Percentiles rank a stretch among this genome's conserved stretches.
Conservation (phyloP, 2,329 filamentous ascomycete species). For the Colletotrichum tofieldiae region DNA sequence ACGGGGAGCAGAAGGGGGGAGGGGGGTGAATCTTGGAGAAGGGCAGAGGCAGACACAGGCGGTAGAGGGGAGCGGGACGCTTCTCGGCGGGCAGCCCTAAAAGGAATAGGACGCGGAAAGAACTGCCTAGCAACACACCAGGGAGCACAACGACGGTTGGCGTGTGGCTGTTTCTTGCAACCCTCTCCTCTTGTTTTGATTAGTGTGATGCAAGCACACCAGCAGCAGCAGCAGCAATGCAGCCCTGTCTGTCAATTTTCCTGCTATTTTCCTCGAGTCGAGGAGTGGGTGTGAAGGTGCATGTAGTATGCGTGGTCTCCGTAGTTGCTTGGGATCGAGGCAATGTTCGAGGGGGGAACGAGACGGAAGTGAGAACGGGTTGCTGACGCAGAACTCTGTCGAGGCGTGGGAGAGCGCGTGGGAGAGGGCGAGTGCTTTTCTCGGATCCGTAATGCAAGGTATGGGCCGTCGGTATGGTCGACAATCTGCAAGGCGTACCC, state of each 20-base stretch:
- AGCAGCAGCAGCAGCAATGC: slow-evolving; percentile 25
- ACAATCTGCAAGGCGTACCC: background rate
- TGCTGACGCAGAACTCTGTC: background rate
- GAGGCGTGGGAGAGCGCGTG: background rate
- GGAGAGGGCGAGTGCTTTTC: background rate
- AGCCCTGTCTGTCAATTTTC: slow-evolving; percentile 37
- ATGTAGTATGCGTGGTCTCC: background rate
- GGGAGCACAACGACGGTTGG: slow-evolving; percentile 26
- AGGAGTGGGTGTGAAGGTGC: background rate
- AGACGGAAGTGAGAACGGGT: background rate
- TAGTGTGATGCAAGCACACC: slow-evolving; percentile 33
- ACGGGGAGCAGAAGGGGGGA: background rate
- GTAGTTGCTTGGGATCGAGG: slow-evolving; percentile 23
- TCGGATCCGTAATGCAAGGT: background rate
- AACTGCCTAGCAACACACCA: slow-evolving; percentile 35
- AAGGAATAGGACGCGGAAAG: slow-evolving; percentile 37
- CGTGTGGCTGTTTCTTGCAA: slow-evolving; percentile 29
- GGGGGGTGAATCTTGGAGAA: slow-evolving; percentile 12
- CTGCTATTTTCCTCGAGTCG: background rate
- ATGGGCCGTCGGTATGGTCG: background rate
- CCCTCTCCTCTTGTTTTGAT: slow-evolving; percentile 7
- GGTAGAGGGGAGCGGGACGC: slow-evolving; percentile 18
- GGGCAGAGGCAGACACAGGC: background rate
- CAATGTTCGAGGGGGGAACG: slow-evolving; percentile 17
- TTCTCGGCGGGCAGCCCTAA: slow-evolving; percentile 36